Percentiles rank a stretch among this genome's conserved stretches.
These are phyloP conservation scores for Amanita jacksonii DNA, from an alignment of 768 basidiomycete species.

Conservation along the genomic window DNA sequence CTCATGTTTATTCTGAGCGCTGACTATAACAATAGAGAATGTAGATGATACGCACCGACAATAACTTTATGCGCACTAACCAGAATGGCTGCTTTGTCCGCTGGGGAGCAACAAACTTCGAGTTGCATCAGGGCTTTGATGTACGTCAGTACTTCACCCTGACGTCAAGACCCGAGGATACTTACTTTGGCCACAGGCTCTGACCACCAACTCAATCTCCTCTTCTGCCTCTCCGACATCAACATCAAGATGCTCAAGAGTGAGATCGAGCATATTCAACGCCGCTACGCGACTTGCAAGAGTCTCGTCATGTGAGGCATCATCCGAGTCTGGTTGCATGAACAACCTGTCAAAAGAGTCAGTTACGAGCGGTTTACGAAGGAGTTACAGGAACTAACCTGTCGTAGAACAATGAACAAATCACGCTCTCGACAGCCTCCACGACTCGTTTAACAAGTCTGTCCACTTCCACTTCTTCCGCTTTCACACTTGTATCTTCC, in stretches of 20 bases:
- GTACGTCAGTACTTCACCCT: too few relatives aligned
- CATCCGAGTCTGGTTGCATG: conserved; percentile 54
- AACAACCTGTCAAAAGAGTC: conserved; percentile 47
- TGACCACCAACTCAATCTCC: conserved; percentile 56
- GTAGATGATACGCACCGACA: conserved; percentile 48
- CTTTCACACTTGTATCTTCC: conserved; percentile 15
- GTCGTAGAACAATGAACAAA: conserved; percentile 79
- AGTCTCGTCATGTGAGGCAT: conserved; percentile 83
- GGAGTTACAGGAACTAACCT: conserved; percentile 34
- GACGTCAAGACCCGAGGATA: too few relatives aligned
- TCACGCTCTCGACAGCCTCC: conserved; percentile 61
- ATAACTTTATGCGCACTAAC: conserved; percentile 80
- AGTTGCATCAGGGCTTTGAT: conserved; percentile 28
- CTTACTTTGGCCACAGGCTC: conserved; percentile 71
- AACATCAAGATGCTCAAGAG: conserved; percentile 83
- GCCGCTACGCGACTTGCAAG: conserved; percentile 85
- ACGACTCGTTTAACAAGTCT: conserved; percentile 40
- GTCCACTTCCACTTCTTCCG: conserved; percentile 20
- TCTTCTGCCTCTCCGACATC: conserved; percentile 49
- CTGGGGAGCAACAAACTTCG: conserved; percentile 43
- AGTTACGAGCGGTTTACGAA: not conserved
- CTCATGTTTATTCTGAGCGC: not conserved
- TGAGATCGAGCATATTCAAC: conserved; percentile 83
- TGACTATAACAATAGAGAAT: not conserved
- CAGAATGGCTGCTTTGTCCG: conserved; percentile 70